Percentiles rank a stretch among this genome's conserved stretches.
Evolutionary conservation across 106 monocot species (phyloP).

Genomic region (Triglochin maritima): DNA sequence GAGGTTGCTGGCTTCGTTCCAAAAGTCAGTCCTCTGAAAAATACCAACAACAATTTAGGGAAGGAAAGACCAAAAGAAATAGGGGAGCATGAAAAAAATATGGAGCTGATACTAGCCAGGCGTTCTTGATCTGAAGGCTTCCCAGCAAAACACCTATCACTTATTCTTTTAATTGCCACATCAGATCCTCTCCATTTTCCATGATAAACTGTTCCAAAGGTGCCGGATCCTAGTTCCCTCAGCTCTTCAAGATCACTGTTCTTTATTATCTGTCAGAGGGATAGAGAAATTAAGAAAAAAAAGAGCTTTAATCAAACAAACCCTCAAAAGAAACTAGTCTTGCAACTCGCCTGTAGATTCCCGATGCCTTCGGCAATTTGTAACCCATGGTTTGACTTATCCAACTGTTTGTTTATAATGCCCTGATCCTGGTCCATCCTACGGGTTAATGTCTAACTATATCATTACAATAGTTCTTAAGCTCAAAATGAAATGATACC

Average conservation of each 20-base stretch:
- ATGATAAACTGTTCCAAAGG: constrained; percentile 86
- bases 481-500: constrained; percentile 16
- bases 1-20: constrained; percentile 78
- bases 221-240: constrained; percentile 70
- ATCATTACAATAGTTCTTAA: neutral
- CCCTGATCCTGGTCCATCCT: constrained; percentile 37
- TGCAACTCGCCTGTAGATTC: constrained; percentile 43
- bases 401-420: constrained; percentile 12
- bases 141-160: constrained; percentile 71
- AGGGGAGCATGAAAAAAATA: neutral
- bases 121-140: constrained; percentile 68
- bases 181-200: constrained; percentile 88
- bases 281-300: neutral
- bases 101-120: constrained; percentile 21
- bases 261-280: constrained; percentile 55
- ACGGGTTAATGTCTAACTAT: neutral
- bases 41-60: neutral
- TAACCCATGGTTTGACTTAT: constrained; percentile 36
- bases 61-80: neutral
- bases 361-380: constrained; percentile 51
- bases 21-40: constrained; percentile 54
- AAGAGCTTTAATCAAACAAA: neutral
- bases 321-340: neutral
- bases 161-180: constrained; percentile 85
- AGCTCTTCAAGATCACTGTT: constrained; percentile 82